These are phyloP conservation scores for Neurospora sp. DNA, from an alignment of 495 filamentous ascomycete genomes.

Conservation along the genomic window DNA sequence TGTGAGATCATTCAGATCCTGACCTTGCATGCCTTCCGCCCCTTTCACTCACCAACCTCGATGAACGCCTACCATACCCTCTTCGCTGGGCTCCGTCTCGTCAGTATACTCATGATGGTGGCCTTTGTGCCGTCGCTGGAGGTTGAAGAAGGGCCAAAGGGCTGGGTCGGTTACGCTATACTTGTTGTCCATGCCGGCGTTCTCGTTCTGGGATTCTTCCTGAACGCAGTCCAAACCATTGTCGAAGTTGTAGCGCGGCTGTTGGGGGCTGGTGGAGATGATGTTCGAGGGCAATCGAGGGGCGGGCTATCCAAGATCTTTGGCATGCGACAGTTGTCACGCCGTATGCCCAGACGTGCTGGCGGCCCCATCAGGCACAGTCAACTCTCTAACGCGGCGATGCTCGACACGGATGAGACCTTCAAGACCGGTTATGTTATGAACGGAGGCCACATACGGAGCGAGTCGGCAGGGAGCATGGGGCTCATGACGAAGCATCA, in stretches of 20 bases:
- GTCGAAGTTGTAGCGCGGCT: conserved; percentile 77
- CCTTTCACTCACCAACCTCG: conserved; percentile 84
- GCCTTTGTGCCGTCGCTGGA: conserved; percentile 77
- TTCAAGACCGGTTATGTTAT: conserved; percentile 54
- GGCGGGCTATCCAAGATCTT: conserved; percentile 88
- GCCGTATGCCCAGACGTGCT: conserved; percentile 53
- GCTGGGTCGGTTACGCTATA: conserved; percentile 93
- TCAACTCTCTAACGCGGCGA: conserved; percentile 69
- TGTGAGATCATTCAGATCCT: conserved; percentile 90
- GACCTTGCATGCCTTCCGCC: conserved; percentile 78
- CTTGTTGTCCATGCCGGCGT: conserved; percentile 78
- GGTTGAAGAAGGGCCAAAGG: conserved; percentile 64
- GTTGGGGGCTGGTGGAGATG: conserved; percentile 69
- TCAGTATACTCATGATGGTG: conserved; percentile 73
- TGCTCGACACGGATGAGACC: conserved; percentile 56
- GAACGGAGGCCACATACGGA: conserved; percentile 58
- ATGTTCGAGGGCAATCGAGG: conserved; percentile 58
- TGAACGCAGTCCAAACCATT: conserved; percentile 83
- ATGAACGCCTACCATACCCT: conserved; percentile 94
- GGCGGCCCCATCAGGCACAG: conserved; percentile 54
- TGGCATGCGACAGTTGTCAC: conserved; percentile 84
- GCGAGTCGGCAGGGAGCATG: conserved; percentile 72
- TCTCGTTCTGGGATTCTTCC: conserved; percentile 84
- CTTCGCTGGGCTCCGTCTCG: conserved; percentile 67
- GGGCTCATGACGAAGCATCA: conserved; percentile 48